Percentiles rank a stretch among this genome's conserved stretches.
Evolutionary conservation across 2,329 filamentous ascomycete species (phyloP).

Genomic region (Fusarium sororula): DNA sequence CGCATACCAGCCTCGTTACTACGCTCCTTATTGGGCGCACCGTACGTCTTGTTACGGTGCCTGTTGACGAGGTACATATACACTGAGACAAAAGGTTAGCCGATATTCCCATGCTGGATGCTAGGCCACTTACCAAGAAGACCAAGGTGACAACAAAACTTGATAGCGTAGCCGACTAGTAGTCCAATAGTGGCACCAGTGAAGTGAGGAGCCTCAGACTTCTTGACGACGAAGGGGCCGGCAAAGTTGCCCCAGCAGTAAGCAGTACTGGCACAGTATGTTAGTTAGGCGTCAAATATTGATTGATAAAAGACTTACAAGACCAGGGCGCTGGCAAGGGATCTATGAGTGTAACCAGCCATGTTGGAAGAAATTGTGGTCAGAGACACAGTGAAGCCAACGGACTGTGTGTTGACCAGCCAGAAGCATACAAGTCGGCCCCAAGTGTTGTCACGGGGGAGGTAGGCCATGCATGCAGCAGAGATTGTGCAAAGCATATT

Average conservation of each 20-base stretch:
- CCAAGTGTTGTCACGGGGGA: conserved; percentile 1
- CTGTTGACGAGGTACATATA: conserved; percentile 12
- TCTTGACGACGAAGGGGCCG: not conserved
- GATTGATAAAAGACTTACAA: not conserved
- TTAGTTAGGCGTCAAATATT: not conserved
- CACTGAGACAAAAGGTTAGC: not conserved
- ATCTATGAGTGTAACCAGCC: conserved; percentile 6
- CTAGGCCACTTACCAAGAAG: not conserved
- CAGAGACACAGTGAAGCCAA: conserved; percentile 2
- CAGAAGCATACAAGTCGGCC: conserved; percentile 1
- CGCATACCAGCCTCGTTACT: conserved; percentile 19
- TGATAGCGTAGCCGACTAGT: not conserved
- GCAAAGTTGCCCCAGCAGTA: conserved; percentile 11
- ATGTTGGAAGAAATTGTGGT: conserved; percentile 10
- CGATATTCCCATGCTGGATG: fast-evolving
- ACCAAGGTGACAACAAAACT: not conserved
- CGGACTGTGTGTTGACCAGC: not conserved
- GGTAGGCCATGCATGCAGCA: conserved; percentile 6
- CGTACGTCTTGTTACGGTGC: conserved; percentile 9
- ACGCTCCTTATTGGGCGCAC: conserved; percentile 5
- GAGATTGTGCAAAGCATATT: conserved; percentile 4
- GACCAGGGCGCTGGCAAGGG: not conserved
- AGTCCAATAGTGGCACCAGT: not conserved
- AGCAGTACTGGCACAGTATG: not conserved
- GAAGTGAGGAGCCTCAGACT: not conserved